Evolutionary conservation across 1,284 basidiomycete species (phyloP), one percentile per base, ranked within the genome.

Genomic region (Ceratobasidium sp.): DNA sequence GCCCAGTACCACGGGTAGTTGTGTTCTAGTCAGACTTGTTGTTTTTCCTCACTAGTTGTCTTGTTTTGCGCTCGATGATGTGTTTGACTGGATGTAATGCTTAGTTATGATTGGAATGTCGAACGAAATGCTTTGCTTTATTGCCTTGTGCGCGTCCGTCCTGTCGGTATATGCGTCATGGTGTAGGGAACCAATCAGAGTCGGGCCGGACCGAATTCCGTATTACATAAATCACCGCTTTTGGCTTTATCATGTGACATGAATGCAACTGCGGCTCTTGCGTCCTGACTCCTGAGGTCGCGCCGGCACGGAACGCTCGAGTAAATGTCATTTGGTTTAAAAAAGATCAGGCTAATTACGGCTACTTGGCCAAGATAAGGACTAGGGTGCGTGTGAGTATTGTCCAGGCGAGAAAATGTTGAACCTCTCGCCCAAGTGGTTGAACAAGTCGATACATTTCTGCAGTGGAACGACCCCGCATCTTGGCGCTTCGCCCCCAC

Each of bases 71-170:
- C 24, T 56, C 41, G 29, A n/a, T 68, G 27, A 56, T 53, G 27
- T 41, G 51, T 56, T n/a, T 37, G 39, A 41, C 39, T 56, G 39
- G 37, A 43, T 53, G 51, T 68, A 56, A 56, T 56, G 65, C 24
- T 27, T 46, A 53, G 65, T 64, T 56, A 43, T 41, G 63, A 65
- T 65, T 48, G 43, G 46, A 51, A 51, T 51, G 51, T 8, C 9
- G n/a, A 68, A 68, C 27, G 39, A 54, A 56, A 56, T 39, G 3
- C 2, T 46, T 56, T 49, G 31, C 27, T 53, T 68, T 56, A 22
- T 43, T 27, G 19, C 58, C 58, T 19, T 39, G 8, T n/a, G n/a
- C n/a, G 14, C 34, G 31, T 39, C 16, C 24, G 14, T 9, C 22
- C 14, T 62, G 34, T 7, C 9, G 22, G n/a, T 27, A 6, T 14